Conservation (phyloP, 306 rosid genomes). For the Pyrus pyrifolia region DNA sequence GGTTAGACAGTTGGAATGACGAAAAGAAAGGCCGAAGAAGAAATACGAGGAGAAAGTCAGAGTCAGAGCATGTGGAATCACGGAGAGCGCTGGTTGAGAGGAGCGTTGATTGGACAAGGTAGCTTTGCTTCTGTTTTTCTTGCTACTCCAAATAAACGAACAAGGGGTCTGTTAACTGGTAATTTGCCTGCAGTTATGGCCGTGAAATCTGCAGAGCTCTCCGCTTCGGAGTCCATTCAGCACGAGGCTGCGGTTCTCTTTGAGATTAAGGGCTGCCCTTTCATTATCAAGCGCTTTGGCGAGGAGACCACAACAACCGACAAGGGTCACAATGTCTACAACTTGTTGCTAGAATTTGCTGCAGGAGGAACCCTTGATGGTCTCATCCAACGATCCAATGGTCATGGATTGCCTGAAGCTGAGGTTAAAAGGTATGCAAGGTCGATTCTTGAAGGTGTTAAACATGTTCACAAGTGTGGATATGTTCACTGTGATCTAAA, state of each 20-base stretch:
- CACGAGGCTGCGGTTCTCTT: neutral
- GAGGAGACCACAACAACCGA: slow-evolving; percentile 12
- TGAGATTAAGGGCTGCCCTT: neutral
- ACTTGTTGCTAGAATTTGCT: slow-evolving; percentile 25
- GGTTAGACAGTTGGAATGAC: neutral
- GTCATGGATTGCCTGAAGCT: neutral
- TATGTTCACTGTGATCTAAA: slow-evolving; percentile 11
- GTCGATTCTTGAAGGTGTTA: slow-evolving; percentile 6
- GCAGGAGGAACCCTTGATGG: slow-evolving; percentile 24
- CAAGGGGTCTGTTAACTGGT: neutral
- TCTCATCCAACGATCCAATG: slow-evolving; percentile 3
- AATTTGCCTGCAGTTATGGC: neutral
- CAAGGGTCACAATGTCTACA: slow-evolving; percentile 14
- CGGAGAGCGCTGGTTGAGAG: slow-evolving; percentile 11
- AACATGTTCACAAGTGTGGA: neutral
- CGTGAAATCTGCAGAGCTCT: neutral
- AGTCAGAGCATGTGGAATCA: slow-evolving; percentile 1
- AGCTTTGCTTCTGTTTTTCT: slow-evolving; percentile 26
- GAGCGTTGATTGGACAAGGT: slow-evolving; percentile 21
- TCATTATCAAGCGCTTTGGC: neutral
- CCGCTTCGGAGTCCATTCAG: neutral
- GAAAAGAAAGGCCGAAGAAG: slow-evolving; percentile 5
- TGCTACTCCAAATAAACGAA: slow-evolving; percentile 15
- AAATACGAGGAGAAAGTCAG: neutral
- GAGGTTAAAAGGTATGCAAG: neutral